phyloP scores from a whole-genome alignment of 2,329 filamentous ascomycete genomes.

The Rasamsonia emersonii region DNA sequence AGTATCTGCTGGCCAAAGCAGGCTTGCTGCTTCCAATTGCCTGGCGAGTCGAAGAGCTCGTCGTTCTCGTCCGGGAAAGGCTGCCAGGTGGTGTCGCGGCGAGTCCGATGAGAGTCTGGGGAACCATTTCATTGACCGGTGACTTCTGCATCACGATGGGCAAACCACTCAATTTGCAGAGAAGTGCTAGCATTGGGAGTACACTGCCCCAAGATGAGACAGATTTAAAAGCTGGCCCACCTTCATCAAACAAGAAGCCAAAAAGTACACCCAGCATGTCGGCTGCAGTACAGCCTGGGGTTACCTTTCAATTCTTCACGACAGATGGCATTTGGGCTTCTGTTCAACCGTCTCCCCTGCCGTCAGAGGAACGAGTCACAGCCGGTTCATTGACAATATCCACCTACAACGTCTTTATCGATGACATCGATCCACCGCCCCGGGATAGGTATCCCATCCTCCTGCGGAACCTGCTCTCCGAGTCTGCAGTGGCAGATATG shows the following conservation, averaged over 20 bases:
- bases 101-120: slow-evolving; percentile 51
- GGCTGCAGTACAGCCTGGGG: not conserved
- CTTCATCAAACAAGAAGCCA: not conserved
- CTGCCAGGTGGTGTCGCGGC: slow-evolving; percentile 20
- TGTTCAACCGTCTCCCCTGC: not conserved
- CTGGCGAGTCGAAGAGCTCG: slow-evolving; percentile 44
- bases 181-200: too few relatives aligned
- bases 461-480: slow-evolving; percentile 24
- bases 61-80: slow-evolving; percentile 46
- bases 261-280: not conserved
- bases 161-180: too few relatives aligned
- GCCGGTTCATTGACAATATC: slow-evolving; percentile 22
- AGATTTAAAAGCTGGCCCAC: too few relatives aligned
- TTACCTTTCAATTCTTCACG: not conserved
- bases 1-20: slow-evolving; percentile 47
- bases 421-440: slow-evolving; percentile 28
- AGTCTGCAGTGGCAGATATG: slow-evolving; percentile 27
- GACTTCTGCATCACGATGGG: not conserved
- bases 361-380: slow-evolving; percentile 2
- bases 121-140: slow-evolving; percentile 33
- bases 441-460: slow-evolving; percentile 29
- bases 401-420: slow-evolving; percentile 38
- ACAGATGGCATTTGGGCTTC: not conserved
- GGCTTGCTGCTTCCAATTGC: slow-evolving; percentile 38
- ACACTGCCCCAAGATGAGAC: too few relatives aligned